Evolutionary conservation across 345 rosid genomes (phyloP), one percentile per base, ranked within the genome.

Genomic region (Cardamine occulta): DNA sequence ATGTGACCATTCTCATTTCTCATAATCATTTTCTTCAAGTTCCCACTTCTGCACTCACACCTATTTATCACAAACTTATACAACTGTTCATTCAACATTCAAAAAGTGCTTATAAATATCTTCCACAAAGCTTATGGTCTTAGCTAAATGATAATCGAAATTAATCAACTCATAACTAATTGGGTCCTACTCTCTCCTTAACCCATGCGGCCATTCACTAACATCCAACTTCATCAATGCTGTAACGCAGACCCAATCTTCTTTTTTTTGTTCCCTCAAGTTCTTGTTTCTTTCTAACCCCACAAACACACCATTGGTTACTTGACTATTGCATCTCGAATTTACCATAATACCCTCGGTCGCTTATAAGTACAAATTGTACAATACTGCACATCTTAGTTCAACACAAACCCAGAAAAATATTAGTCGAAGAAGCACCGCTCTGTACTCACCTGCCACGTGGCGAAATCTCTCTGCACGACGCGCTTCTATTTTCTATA

Each of bases 21-120:
- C 31, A 8, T 24, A 40, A 24, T 76, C 63, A 63, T 70, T 63
- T 47, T 47, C 58, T 63, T 57, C 70, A 63, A 69, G 74, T 75
- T 59, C 68, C 73, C 73, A 67, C 79, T 66, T 47, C n/a, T 66
- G 73, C 68, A 74, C 61, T 68, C 79, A 68, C 62, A 67, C 74
- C 37, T 18, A 51, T 68, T 68, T 60, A 19, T 60, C 51, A 39
- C 61, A 34, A 24, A 5, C 44, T 40, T 40, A 60, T 40, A 60
- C 49, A 52, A 28, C 21, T 67, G 61, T 67, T 68, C 55, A 58
- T 67, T 68, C 55, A 58, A 34, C 73, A 31, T 21, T 6, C 29
- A 1, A 21, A 57, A 74, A 75, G 35, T 68, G 49, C 47, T 18
- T 56, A 29, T 44, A 12, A 60, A 58, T 35, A 75, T 67, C 42